Evolutionary conservation across 2,329 filamentous ascomycete genomes (phyloP).

Genomic region (Fusarium graminum): DNA sequence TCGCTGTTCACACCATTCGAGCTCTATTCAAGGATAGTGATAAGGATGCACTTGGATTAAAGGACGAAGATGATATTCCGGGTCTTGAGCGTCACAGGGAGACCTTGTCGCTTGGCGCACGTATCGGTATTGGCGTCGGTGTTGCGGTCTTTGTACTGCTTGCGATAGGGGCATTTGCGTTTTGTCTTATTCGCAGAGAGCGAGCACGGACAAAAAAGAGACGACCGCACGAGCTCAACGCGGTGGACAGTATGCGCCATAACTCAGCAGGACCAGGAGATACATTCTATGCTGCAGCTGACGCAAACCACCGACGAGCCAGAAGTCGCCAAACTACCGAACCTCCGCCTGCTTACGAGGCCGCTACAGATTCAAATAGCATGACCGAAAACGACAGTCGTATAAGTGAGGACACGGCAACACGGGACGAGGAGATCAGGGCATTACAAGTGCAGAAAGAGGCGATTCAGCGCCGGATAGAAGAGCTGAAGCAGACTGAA

Average conservation of each 20-base stretch:
- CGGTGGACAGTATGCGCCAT: constrained; percentile 40
- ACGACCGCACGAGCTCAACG: constrained; percentile 44
- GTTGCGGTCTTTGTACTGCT: constrained; percentile 51
- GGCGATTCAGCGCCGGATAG: constrained; percentile 53
- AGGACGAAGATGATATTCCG: constrained; percentile 52
- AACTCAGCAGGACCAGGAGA: constrained; percentile 23
- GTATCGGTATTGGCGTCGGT: constrained; percentile 55
- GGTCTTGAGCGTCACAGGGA: constrained; percentile 33
- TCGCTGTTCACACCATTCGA: constrained; percentile 55
- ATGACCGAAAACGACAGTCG: constrained; percentile 42
- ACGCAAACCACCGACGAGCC: constrained; percentile 33
- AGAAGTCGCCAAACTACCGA: constrained; percentile 37
- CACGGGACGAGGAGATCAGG: constrained; percentile 51
- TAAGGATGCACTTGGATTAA: constrained; percentile 52
- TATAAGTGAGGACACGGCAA: constrained; percentile 40
- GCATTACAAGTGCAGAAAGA: constrained; percentile 53
- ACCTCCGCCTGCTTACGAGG: constrained; percentile 53
- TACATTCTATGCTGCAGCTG: constrained; percentile 33
- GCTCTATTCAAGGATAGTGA: constrained; percentile 56
- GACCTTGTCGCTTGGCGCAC: constrained; percentile 49
- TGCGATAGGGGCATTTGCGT: constrained; percentile 45
- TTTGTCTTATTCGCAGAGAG: constrained; percentile 48
- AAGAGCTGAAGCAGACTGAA: constrained; percentile 52
- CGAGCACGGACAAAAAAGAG: constrained; percentile 33
- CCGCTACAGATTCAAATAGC: constrained; percentile 43